A percentile compares a stretch with the other conserved stretches of the same genome.
Conservation (phyloP, 805 yeast genomes). For the Schizosaccharomyces cryophilus region DNA sequence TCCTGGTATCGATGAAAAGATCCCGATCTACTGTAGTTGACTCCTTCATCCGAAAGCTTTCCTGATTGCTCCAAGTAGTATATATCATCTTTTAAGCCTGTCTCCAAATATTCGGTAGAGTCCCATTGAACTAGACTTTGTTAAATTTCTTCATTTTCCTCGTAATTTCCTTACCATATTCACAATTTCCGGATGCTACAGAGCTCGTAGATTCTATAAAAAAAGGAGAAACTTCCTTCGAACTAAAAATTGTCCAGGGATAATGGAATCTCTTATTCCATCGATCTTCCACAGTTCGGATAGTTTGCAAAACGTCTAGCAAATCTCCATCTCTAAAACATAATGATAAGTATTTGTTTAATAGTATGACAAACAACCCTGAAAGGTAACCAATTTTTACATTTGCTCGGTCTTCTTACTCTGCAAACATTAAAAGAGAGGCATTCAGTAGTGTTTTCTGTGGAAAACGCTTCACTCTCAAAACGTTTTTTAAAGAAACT, state of each 20-base stretch:
- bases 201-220: slow-evolving; percentile 31
- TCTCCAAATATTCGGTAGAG: too few relatives aligned
- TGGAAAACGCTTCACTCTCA: background rate
- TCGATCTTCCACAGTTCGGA: slow-evolving; percentile 50
- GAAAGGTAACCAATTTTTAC: too few relatives aligned
- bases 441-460: background rate
- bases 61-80: slow-evolving; percentile 23
- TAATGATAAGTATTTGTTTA: too few relatives aligned
- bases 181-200: slow-evolving; percentile 39
- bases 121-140: slow-evolving; percentile 23
- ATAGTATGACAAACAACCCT: too few relatives aligned
- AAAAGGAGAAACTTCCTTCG: slow-evolving; percentile 45
- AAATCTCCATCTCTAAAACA: slow-evolving; percentile 33
- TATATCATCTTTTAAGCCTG: too few relatives aligned
- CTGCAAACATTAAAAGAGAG: background rate
- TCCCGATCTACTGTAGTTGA: slow-evolving; percentile 38
- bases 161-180: slow-evolving; percentile 18
- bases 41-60: slow-evolving; percentile 20
- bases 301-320: slow-evolving; percentile 31
- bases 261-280: slow-evolving; percentile 55
- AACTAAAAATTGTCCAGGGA: slow-evolving; percentile 84
- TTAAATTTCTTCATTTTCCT: slow-evolving; percentile 27
- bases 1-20: slow-evolving; percentile 87
- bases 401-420: background rate
- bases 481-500: background rate